phyloP scores from a whole-genome alignment of 345 rosid genomes.

The Salix caprea region DNA sequence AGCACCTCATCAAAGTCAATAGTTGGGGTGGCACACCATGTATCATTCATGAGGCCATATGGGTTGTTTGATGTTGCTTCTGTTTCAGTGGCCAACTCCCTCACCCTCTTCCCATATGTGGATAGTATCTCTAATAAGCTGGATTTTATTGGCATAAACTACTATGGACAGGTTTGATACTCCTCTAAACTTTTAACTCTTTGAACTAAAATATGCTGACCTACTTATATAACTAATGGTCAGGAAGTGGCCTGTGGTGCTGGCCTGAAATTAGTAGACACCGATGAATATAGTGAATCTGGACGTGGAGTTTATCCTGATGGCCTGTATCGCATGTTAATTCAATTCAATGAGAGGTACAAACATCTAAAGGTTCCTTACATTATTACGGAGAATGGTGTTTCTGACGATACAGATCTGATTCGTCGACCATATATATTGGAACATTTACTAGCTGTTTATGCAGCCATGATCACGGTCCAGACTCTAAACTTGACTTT shows the following conservation, averaged over 20 bases:
- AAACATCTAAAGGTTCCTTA: constrained; percentile 72
- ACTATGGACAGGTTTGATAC: constrained; percentile 79
- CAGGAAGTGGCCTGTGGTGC: constrained; percentile 83
- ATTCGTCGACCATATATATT: constrained; percentile 80
- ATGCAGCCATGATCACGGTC: constrained; percentile 81
- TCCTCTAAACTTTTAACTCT: background rate
- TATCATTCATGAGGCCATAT: constrained; percentile 83
- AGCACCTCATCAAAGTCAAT: constrained; percentile 29
- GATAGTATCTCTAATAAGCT: constrained; percentile 67
- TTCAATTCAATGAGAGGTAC: constrained; percentile 81
- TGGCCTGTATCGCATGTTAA: constrained; percentile 70
- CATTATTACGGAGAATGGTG: constrained; percentile 83
- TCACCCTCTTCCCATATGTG: constrained; percentile 65
- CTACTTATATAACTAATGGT: constrained; percentile 15
- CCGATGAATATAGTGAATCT: constrained; percentile 95
- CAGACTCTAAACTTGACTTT: constrained; percentile 22
- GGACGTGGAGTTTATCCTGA: constrained; percentile 96
- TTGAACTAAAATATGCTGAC: background rate
- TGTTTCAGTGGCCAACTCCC: constrained; percentile 67
- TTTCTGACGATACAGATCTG: constrained; percentile 80
- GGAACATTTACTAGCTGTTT: constrained; percentile 83
- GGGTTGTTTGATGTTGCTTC: constrained; percentile 87
- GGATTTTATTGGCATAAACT: constrained; percentile 91
- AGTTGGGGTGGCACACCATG: constrained; percentile 92
- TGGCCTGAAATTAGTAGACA: constrained; percentile 84